These are phyloP conservation scores for Pyricularia sp. DNA, from an alignment of 2,329 filamentous ascomycete species.

Conservation along the genomic window DNA sequence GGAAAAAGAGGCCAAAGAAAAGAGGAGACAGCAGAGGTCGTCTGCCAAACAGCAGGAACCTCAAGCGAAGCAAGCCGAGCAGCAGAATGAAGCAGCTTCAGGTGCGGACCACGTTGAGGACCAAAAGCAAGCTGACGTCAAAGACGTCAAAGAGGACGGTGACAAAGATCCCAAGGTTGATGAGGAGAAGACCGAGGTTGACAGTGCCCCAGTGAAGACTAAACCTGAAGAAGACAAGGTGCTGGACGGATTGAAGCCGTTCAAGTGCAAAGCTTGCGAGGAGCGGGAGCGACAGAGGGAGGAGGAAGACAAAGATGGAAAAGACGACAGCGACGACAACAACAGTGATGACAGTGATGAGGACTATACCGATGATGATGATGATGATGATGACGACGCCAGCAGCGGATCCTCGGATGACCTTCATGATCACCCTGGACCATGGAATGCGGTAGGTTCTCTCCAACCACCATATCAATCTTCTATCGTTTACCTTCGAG, in stretches of 20 bases:
- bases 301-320: slow-evolving; percentile 4
- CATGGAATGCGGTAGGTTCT: slow-evolving; percentile 28
- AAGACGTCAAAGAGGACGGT: slow-evolving; percentile 8
- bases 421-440: slow-evolving; percentile 10
- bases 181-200: slow-evolving; percentile 3
- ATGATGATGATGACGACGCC: background rate
- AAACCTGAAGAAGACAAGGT: background rate
- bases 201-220: background rate
- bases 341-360: slow-evolving; percentile 7
- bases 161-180: slow-evolving; percentile 9
- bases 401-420: background rate
- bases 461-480: background rate
- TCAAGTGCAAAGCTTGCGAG: slow-evolving; percentile 7
- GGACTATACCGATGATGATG: slow-evolving; percentile 6
- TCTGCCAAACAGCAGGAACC: slow-evolving; percentile 11
- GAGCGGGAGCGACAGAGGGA: slow-evolving; percentile 1
- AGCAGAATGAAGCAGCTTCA: slow-evolving; percentile 17
- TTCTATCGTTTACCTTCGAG: background rate
- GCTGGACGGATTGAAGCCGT: slow-evolving; percentile 10
- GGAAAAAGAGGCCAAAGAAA: slow-evolving; percentile 18
- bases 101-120: slow-evolving; percentile 9
- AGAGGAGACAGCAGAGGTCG: slow-evolving; percentile 13
- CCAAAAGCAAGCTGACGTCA: slow-evolving; percentile 8
- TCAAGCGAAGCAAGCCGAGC: slow-evolving; percentile 16
- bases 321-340: background rate